Evolutionary conservation across 257 asterid genomes (phyloP).

Genomic region (Asclepias syriaca): DNA sequence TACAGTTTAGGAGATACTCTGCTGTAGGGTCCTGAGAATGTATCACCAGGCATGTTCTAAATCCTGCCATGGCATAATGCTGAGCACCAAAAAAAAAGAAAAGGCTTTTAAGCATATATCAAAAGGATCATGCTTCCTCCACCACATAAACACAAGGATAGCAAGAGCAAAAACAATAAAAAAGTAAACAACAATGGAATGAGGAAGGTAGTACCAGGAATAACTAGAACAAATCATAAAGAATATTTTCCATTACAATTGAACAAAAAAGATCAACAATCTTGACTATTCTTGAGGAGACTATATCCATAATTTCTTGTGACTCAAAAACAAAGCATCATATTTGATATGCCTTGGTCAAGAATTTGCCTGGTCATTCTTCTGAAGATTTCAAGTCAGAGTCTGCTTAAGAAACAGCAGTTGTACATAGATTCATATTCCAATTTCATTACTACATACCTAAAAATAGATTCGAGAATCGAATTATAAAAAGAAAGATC

Average conservation of each 20-base stretch:
- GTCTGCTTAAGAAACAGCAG: not conserved
- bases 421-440: not conserved
- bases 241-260: not conserved
- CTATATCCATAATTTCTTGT: not conserved
- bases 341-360: not conserved
- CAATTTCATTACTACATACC: not conserved
- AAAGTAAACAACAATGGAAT: not conserved
- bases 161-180: not conserved
- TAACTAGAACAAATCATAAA: not conserved
- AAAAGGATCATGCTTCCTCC: constrained; percentile 1
- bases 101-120: not conserved
- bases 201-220: not conserved
- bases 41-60: constrained; percentile 74
- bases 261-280: not conserved
- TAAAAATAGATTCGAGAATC: not conserved
- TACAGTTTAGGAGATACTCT: constrained; percentile 68
- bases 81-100: constrained; percentile 24
- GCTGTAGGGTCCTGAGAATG: constrained; percentile 90
- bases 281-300: not conserved
- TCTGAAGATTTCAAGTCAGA: not conserved
- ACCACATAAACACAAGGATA: not conserved
- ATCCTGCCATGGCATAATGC: constrained; percentile 89
- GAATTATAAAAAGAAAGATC: not conserved
- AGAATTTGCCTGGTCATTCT: not conserved
- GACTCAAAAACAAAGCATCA: not conserved